Conservation (phyloP, 805 yeast species). For the Schwanniomyces polymorphus region DNA sequence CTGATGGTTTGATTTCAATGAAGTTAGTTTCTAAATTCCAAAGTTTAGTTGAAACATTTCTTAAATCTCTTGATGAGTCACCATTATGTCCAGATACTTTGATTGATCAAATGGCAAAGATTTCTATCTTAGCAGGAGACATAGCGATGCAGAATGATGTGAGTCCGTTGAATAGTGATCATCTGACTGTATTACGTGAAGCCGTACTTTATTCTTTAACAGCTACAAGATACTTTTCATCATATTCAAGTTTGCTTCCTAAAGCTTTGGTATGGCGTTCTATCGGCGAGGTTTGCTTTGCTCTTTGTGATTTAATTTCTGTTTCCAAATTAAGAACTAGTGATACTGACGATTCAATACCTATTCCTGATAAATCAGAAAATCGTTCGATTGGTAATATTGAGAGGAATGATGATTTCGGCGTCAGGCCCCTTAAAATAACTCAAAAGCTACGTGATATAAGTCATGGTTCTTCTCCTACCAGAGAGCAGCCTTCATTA, state of each 20-base stretch:
- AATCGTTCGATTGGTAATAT: not conserved
- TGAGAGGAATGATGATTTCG: slow-evolving; percentile 22
- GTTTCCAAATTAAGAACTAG: slow-evolving; percentile 45
- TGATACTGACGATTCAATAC: slow-evolving; percentile 4
- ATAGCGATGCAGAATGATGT: slow-evolving; percentile 33
- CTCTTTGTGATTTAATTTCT: slow-evolving; percentile 61
- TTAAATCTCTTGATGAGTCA: slow-evolving; percentile 28
- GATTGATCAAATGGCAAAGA: slow-evolving; percentile 52
- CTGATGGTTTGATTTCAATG: slow-evolving; percentile 49
- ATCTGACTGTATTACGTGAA: slow-evolving; percentile 54
- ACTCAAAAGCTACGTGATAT: slow-evolving; percentile 48
- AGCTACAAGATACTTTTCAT: slow-evolving; percentile 69
- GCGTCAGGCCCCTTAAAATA: slow-evolving; percentile 70
- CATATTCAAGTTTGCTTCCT: slow-evolving; percentile 67
- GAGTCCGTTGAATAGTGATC: slow-evolving; percentile 28
- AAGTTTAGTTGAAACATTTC: slow-evolving; percentile 47
- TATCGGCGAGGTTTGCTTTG: slow-evolving; percentile 67
- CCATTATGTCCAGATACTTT: slow-evolving; percentile 35
- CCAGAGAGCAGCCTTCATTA: not conserved
- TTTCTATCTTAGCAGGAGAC: slow-evolving; percentile 48
- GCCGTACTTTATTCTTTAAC: slow-evolving; percentile 76
- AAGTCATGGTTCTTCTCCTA: not conserved
- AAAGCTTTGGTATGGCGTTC: slow-evolving; percentile 72
- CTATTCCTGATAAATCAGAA: not conserved
- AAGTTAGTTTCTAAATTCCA: slow-evolving; percentile 46